Evolutionary conservation across 2,329 filamentous ascomycete genomes (phyloP), one percentile per base, ranked within the genome.

Genomic region (Teratosphaeria pseudoeucalypti): DNA sequence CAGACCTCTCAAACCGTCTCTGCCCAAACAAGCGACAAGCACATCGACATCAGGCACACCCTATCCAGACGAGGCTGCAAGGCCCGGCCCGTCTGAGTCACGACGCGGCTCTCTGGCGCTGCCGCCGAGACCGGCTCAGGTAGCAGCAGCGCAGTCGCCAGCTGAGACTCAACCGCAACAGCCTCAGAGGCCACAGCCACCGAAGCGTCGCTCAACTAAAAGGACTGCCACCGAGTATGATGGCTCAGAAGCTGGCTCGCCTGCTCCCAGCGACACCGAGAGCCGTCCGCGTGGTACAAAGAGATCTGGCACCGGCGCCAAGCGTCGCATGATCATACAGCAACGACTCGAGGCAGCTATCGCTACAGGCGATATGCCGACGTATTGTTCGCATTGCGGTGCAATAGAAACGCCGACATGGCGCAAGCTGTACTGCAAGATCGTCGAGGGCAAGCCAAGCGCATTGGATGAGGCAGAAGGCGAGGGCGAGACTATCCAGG

Each of bases 361-460:
- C 58, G 81, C 81, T n/a, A 84, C 85, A 58, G 94, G 94, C 5
- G 83, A 91, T 64, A 87, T 92, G 79, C 94, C 94, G 0, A 87
- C 88, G 0, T 97, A 87, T 69, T 99, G 94, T 72, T 84, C 84
- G 63, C 96, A 97, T 68, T 99, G 94, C 68, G 94, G 94, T 6
- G 89, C 91, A 6, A 95, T 99, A 60, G 89, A 97, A 68, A 99
- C 94, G 0, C 90, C 92, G 0, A 96, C 92, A 0, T 99, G 94
- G 94, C 86, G 94, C 61, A 94, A 92, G 69, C 90, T 94, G 12
- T 96, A 88, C 81, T 85, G 85, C n/a, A 90, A 90, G 68, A 81
- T 89, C 7, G 81, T 86, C 54, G 77, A 83, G 16, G 91, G 90
- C 1, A 80, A 81, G 34, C 90, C 90, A 0, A 80, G 82, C 2